Evolutionary conservation across 768 basidiomycete species (phyloP).

Genomic region (Mrakia gelida): DNA sequence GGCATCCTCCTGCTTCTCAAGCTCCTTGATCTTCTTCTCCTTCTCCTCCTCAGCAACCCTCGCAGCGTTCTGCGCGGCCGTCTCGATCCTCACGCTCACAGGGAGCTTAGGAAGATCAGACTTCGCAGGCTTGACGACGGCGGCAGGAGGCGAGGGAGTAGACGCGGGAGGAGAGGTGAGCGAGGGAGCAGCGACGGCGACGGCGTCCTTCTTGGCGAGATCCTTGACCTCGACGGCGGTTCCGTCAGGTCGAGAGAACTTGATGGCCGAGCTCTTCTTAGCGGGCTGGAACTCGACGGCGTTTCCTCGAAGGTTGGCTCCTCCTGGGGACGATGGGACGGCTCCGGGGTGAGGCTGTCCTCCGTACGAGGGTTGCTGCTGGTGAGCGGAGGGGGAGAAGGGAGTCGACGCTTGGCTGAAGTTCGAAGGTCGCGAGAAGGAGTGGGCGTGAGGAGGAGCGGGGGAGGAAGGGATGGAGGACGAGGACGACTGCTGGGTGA

Average conservation of each 20-base stretch:
- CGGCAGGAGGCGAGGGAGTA: constrained; percentile 39
- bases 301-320: constrained; percentile 28
- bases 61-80: constrained; percentile 34
- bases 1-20: constrained; percentile 39
- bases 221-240: constrained; percentile 59
- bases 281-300: constrained; percentile 44
- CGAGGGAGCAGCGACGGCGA: constrained; percentile 35
- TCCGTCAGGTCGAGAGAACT: constrained; percentile 58
- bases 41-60: constrained; percentile 39
- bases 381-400: constrained; percentile 29
- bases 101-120: constrained; percentile 43
- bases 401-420: constrained; percentile 31
- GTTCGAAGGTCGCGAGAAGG: constrained; percentile 21
- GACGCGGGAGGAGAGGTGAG: constrained; percentile 45
- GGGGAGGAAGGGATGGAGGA: constrained; percentile 13
- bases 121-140: constrained; percentile 48
- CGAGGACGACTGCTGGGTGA: constrained; percentile 24
- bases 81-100: constrained; percentile 35
- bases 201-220: constrained; percentile 51
- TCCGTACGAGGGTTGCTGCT: constrained; percentile 8
- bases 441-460: constrained; percentile 31
- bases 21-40: constrained; percentile 44
- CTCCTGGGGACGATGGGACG: constrained; percentile 29
- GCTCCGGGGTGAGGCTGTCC: neutral
- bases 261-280: constrained; percentile 48